Conservation (phyloP, 2,329 filamentous ascomycete genomes). For the Verticillium zaregamsianum region DNA sequence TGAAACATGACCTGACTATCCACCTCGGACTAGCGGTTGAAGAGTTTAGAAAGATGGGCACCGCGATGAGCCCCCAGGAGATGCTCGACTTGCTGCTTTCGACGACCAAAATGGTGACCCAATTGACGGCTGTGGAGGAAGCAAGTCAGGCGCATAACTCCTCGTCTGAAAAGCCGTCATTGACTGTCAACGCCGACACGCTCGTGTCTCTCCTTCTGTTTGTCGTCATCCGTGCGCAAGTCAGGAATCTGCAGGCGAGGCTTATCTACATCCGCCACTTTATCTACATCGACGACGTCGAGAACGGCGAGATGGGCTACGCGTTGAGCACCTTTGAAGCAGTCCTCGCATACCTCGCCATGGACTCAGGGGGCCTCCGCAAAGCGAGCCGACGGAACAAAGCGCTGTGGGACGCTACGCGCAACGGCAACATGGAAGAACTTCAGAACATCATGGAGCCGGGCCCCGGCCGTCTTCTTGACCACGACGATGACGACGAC, state of each 20-base stretch:
- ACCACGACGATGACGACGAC: conserved; percentile 42
- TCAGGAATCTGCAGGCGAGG: conserved; percentile 81
- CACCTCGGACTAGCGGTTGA: conserved; percentile 77
- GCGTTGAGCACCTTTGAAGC: conserved; percentile 94
- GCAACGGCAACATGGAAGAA: conserved; percentile 69
- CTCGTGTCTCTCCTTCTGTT: conserved; percentile 87
- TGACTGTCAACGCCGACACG: conserved; percentile 78
- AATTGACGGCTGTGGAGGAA: conserved; percentile 36
- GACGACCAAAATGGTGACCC: conserved; percentile 80
- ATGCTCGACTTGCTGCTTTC: conserved; percentile 79
- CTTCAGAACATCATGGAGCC: conserved; percentile 79
- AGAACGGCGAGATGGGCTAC: conserved; percentile 94
- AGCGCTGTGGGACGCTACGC: conserved; percentile 81
- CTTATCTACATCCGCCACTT: conserved; percentile 96
- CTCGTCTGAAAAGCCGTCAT: conserved; percentile 51
- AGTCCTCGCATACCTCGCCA: conserved; percentile 80
- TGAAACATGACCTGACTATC: conserved; percentile 76
- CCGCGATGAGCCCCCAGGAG: conserved; percentile 76
- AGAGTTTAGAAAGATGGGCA: conserved; percentile 80
- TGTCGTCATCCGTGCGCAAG: conserved; percentile 86
- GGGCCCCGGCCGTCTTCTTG: conserved; percentile 42
- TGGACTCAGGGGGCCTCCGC: conserved; percentile 76
- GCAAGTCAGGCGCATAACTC: conserved; percentile 16
- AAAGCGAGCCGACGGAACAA: conserved; percentile 84
- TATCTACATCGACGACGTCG: conserved; percentile 96